Conservation (phyloP, 306 rosid species). For the Canavalia ensiformis region DNA sequence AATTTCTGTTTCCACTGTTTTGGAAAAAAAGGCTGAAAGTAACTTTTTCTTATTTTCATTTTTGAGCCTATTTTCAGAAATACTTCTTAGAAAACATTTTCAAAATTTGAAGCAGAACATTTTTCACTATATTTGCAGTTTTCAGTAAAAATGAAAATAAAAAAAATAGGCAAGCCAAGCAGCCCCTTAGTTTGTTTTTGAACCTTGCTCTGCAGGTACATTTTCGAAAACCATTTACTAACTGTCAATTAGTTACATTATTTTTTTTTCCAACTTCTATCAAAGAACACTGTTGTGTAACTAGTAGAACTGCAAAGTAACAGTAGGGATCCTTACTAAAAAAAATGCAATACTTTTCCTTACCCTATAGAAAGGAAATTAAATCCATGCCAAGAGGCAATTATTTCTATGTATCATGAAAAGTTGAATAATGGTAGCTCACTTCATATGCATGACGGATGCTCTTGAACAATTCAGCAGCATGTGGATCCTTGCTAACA, state of each 20-base stretch:
- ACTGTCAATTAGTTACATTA: constrained; percentile 25
- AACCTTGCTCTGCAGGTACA: not conserved
- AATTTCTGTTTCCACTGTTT: too few relatives aligned
- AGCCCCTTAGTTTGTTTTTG: not conserved
- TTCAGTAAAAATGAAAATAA: too few relatives aligned
- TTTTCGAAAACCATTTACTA: constrained; percentile 15
- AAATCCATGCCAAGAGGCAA: constrained; percentile 22
- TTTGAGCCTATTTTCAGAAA: too few relatives aligned
- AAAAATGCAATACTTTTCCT: constrained; percentile 27
- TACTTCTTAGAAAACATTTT: too few relatives aligned
- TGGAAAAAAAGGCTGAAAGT: too few relatives aligned
- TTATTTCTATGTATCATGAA: constrained; percentile 38
- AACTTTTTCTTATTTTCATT: too few relatives aligned
- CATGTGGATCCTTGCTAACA: constrained; percentile 85
- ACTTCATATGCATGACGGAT: constrained; percentile 84
- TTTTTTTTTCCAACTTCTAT: not conserved
- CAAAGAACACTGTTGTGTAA: constrained; percentile 7
- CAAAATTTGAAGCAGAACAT: too few relatives aligned
- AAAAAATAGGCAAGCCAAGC: too few relatives aligned
- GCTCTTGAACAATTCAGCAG: constrained; percentile 78
- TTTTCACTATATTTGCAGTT: too few relatives aligned
- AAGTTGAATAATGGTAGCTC: constrained; percentile 48
- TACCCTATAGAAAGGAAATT: constrained; percentile 23
- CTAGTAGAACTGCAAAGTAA: constrained; percentile 38
- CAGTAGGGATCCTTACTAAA: not conserved